A percentile compares a stretch with the other conserved stretches of the same genome.
Conservation (phyloP, 345 rosid species). For the Mallotus nudiflorus region DNA sequence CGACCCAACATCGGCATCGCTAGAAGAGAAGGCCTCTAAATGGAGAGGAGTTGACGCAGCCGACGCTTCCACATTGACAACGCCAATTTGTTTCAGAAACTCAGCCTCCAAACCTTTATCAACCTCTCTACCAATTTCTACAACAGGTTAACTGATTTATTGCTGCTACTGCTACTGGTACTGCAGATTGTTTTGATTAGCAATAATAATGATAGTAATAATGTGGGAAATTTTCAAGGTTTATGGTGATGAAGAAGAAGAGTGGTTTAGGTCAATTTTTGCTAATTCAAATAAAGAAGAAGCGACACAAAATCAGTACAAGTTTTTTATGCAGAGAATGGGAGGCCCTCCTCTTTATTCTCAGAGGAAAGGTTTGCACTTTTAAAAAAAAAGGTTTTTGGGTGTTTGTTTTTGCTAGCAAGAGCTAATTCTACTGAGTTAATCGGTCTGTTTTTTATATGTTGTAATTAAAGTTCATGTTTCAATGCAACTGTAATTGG, state of each 20-base stretch:
- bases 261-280: constrained; percentile 82
- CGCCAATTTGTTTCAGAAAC: constrained; percentile 67
- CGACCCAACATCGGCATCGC: too few species aligned
- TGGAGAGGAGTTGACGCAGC: constrained; percentile 79
- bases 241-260: constrained; percentile 68
- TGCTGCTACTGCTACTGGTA: too few species aligned
- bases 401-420: too few species aligned
- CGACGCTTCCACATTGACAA: constrained; percentile 82
- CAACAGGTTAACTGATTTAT: too few species aligned
- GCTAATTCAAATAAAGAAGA: constrained; percentile 76
- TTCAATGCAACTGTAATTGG: neutral
- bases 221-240: too few species aligned
- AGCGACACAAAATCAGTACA: constrained; percentile 84
- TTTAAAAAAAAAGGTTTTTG: too few species aligned
- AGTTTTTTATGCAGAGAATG: constrained; percentile 93
- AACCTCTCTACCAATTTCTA: constrained; percentile 91
- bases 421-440: too few species aligned
- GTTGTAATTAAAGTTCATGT: neutral
- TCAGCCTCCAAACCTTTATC: constrained; percentile 80
- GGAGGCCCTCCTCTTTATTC: constrained; percentile 92
- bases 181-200: too few species aligned
- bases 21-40: constrained; percentile 76
- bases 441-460: too few species aligned
- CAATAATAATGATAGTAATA: too few species aligned
- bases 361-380: constrained; percentile 60